phyloP scores from a whole-genome alignment of 1,139 yeast species.

The Hansenula lynferdii region DNA sequence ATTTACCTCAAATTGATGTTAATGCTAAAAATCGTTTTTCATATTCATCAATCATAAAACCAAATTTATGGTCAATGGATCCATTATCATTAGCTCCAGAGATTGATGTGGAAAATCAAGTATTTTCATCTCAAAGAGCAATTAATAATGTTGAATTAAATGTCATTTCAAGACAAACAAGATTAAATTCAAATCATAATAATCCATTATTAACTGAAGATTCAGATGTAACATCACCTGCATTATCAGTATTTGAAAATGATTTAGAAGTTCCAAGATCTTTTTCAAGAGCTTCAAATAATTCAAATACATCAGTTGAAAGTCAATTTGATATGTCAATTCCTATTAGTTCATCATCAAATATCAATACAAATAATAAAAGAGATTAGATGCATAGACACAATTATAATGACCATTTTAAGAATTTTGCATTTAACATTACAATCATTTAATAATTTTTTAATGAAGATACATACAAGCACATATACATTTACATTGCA shows the following conservation, averaged over 20 bases:
- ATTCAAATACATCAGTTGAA: slow-evolving; percentile 22
- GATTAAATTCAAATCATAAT: too few relatives aligned
- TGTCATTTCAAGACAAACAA: slow-evolving; percentile 13
- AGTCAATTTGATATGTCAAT: slow-evolving; percentile 19
- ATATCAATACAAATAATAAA: background rate
- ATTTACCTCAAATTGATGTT: slow-evolving; percentile 62
- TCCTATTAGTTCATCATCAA: slow-evolving; percentile 1
- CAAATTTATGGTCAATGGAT: slow-evolving; percentile 27
- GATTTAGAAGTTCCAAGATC: slow-evolving; percentile 19
- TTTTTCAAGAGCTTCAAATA: slow-evolving; percentile 21
- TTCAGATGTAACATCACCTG: slow-evolving; percentile 17
- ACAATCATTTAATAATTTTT: too few relatives aligned
- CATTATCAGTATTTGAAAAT: slow-evolving; percentile 17
- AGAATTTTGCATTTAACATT: too few relatives aligned
- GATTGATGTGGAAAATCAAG: slow-evolving; percentile 16
- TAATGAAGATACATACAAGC: too few relatives aligned
- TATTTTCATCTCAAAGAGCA: slow-evolving; percentile 5
- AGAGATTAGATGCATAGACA: slow-evolving; percentile 6
- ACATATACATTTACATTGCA: too few relatives aligned
- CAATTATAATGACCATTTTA: background rate
- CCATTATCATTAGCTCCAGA: slow-evolving; percentile 25
- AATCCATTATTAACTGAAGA: slow-evolving; percentile 15
- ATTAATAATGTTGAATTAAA: slow-evolving; percentile 16
- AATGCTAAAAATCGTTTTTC: slow-evolving; percentile 83
- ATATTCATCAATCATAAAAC: slow-evolving; percentile 38